phyloP scores from a whole-genome alignment of 768 basidiomycete genomes.

The Lepiota subincarnata region DNA sequence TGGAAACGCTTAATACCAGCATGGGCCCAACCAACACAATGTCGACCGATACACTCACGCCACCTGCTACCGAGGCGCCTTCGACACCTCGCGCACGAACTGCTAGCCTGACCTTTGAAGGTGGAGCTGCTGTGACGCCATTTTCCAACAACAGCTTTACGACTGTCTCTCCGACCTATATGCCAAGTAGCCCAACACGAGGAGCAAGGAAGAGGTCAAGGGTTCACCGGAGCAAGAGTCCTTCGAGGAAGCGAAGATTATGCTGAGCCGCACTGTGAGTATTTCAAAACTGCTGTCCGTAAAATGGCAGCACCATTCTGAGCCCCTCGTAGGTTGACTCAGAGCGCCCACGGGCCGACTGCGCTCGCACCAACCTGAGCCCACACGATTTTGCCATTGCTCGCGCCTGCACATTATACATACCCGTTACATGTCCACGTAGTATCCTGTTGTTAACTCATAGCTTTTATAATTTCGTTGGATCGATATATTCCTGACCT shows the following conservation, averaged over 20 bases:
- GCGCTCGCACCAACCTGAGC: too few relatives aligned
- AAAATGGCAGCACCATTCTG: too few relatives aligned
- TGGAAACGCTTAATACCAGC: conserved; percentile 16
- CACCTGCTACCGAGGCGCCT: conserved; percentile 34
- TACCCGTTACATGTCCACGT: too few relatives aligned
- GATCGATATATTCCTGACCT: too few relatives aligned
- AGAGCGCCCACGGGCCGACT: too few relatives aligned
- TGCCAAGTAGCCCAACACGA: conserved; percentile 7
- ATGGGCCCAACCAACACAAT: not conserved
- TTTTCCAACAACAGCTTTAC: conserved; percentile 44
- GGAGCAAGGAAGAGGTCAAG: conserved; percentile 5
- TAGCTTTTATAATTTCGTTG: too few relatives aligned
- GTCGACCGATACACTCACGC: conserved; percentile 19
- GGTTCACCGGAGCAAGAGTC: conserved; percentile 1
- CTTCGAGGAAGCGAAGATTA: not conserved
- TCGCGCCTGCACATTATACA: too few relatives aligned
- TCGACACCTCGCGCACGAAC: conserved; percentile 31
- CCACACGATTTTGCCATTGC: too few relatives aligned
- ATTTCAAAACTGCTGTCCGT: too few relatives aligned
- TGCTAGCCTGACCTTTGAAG: conserved; percentile 23
- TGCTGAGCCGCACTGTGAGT: too few relatives aligned
- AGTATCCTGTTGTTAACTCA: too few relatives aligned
- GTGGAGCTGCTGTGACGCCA: conserved; percentile 16
- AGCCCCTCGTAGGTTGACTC: too few relatives aligned
- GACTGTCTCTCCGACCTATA: conserved; percentile 31